phyloP scores from a whole-genome alignment of 345 rosid genomes.

The Gossypioides kirkii region DNA sequence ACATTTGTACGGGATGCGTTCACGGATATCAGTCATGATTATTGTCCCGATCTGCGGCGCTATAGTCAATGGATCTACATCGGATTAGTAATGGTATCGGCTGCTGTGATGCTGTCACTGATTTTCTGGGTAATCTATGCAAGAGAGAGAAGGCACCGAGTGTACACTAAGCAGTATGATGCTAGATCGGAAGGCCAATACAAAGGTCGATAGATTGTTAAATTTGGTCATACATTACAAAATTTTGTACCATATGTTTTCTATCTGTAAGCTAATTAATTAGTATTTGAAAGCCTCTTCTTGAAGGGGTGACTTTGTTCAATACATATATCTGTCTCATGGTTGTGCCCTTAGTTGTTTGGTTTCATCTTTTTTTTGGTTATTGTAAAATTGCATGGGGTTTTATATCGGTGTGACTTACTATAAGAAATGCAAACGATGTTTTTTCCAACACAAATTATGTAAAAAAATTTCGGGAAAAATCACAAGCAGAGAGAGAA shows the following conservation, averaged over 20 bases:
- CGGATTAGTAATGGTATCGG: constrained; percentile 75
- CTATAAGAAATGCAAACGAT: too few species aligned
- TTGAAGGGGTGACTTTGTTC: background rate
- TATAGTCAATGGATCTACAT: constrained; percentile 72
- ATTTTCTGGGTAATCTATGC: constrained; percentile 92
- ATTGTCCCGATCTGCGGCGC: constrained; percentile 62
- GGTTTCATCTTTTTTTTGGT: background rate
- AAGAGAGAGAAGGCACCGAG: constrained; percentile 79
- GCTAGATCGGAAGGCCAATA: constrained; percentile 25
- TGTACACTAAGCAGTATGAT: constrained; percentile 50
- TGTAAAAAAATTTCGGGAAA: too few species aligned
- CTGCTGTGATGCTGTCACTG: constrained; percentile 82
- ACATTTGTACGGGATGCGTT: constrained; percentile 70
- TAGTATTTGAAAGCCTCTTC: background rate
- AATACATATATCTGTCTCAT: background rate
- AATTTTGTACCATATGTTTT: background rate
- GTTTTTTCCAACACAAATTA: too few species aligned
- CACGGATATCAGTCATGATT: constrained; percentile 35
- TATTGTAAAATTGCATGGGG: background rate
- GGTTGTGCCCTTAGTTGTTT: background rate
- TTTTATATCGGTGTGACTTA: too few species aligned
- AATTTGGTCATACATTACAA: background rate
- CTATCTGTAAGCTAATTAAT: background rate
- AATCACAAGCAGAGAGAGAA: too few species aligned
- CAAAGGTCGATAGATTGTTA: constrained; percentile 27